Percentiles rank a stretch among this genome's conserved stretches.
phyloP scores from a whole-genome alignment of 768 basidiomycete species.

The Cystobasidiopsis lactophilus region DNA sequence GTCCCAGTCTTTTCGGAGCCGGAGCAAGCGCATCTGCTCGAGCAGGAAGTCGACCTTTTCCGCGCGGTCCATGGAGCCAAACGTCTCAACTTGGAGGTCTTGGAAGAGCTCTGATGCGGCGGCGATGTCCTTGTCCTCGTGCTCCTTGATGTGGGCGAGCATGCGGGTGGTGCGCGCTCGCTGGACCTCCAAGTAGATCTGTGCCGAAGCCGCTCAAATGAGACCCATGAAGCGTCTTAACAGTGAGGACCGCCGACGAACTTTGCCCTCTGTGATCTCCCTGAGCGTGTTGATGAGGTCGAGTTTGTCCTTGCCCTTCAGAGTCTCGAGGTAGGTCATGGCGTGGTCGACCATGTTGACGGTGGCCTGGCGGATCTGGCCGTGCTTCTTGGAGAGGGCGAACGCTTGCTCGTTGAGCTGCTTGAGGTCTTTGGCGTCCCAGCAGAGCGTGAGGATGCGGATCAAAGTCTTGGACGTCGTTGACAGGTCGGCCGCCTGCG shows the following conservation, averaged over 20 bases:
- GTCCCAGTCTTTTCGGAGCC: conserved; percentile 55
- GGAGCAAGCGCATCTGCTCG: conserved; percentile 85
- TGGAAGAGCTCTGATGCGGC: conserved; percentile 71
- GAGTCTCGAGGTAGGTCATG: conserved; percentile 57
- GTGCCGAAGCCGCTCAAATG: background rate
- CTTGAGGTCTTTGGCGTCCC: conserved; percentile 40
- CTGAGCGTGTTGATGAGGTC: conserved; percentile 73
- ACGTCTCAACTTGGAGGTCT: conserved; percentile 95
- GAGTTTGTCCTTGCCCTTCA: conserved; percentile 59
- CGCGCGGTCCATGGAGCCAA: conserved; percentile 89
- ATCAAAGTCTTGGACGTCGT: conserved; percentile 78
- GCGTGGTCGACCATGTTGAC: conserved; percentile 77
- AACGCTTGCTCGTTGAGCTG: conserved; percentile 32
- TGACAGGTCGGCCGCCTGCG: conserved; percentile 54
- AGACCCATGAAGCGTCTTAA: background rate
- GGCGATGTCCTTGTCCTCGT: conserved; percentile 31
- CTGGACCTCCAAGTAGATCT: conserved; percentile 94
- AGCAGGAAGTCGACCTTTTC: conserved; percentile 97
- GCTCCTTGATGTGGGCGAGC: conserved; percentile 68
- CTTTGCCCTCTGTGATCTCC: conserved; percentile 90
- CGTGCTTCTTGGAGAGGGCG: conserved; percentile 77
- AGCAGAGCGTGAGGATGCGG: conserved; percentile 46
- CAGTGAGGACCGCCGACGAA: conserved; percentile 23
- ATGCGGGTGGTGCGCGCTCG: conserved; percentile 79
- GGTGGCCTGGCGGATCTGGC: conserved; percentile 73